Evolutionary conservation across 805 yeast genomes (phyloP).

Genomic region (Hanseniaspora lindneri): DNA sequence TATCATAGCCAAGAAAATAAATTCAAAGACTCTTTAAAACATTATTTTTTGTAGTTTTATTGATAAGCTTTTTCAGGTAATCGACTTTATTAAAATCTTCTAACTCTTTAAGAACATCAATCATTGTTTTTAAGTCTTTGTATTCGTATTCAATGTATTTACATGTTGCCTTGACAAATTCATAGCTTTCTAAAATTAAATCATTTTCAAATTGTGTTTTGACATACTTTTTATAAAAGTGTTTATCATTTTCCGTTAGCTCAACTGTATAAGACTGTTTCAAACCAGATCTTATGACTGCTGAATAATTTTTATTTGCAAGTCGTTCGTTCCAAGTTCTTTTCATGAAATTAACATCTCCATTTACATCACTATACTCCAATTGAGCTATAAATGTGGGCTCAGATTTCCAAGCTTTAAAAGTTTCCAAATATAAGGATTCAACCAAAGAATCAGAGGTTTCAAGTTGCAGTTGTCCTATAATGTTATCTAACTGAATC

Average conservation of each 20-base stretch:
- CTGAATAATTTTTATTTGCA: not conserved
- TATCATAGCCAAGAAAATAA: not conserved
- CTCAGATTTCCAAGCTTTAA: constrained; percentile 9
- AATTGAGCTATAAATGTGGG: not conserved
- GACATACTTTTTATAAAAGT: constrained; percentile 7
- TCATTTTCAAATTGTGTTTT: not conserved
- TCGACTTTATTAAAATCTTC: constrained; percentile 3
- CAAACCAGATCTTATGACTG: not conserved
- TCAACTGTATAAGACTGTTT: not conserved
- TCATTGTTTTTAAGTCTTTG: not conserved
- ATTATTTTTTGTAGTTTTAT: not conserved
- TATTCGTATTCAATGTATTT: not conserved
- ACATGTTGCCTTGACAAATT: not conserved
- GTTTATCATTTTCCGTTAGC: not conserved
- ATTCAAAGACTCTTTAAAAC: not conserved
- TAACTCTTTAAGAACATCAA: not conserved
- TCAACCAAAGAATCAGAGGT: not conserved
- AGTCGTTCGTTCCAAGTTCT: constrained; percentile 12
- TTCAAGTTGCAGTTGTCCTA: not conserved
- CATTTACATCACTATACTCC: not conserved
- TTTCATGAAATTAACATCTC: not conserved
- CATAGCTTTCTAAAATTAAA: constrained; percentile 4
- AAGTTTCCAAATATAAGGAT: not conserved
- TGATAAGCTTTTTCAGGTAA: not conserved
- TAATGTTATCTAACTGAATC: not conserved